phyloP scores from a whole-genome alignment of 345 rosid genomes.

The Hirschfeldia incana region DNA sequence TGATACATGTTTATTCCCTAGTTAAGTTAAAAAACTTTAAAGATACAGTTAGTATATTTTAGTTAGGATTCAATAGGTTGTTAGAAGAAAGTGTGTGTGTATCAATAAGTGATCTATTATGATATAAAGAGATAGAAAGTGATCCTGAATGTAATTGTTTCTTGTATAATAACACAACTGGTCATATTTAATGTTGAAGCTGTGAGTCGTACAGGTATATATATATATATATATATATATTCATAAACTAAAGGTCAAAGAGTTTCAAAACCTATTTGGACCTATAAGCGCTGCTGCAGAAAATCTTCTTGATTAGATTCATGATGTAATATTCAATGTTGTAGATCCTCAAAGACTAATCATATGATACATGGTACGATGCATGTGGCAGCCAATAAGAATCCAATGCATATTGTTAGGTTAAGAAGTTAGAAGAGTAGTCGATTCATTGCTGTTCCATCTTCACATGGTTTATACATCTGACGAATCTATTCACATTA shows the following conservation, averaged over 20 bases:
- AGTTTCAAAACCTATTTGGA: conserved; percentile 30
- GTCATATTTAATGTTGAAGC: too few relatives aligned
- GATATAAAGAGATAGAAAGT: too few relatives aligned
- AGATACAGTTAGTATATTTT: too few relatives aligned
- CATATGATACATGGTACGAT: conserved; percentile 13
- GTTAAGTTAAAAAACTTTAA: too few relatives aligned
- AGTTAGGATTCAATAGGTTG: too few relatives aligned
- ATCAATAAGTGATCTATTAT: too few relatives aligned
- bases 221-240: not conserved
- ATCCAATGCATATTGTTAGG: conserved; percentile 21
- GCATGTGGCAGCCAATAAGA: conserved; percentile 37
- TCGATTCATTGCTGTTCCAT: conserved; percentile 30
- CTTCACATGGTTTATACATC: conserved; percentile 37
- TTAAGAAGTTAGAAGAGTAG: conserved; percentile 2
- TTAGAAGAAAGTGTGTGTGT: too few relatives aligned
- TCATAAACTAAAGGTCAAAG: conserved; percentile 14
- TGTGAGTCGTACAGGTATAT: not conserved
- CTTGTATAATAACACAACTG: not conserved
- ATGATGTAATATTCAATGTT: not conserved
- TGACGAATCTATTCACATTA: conserved; percentile 37
- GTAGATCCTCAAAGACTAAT: conserved; percentile 13
- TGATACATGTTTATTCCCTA: too few relatives aligned
- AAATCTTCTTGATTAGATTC: conserved; percentile 15
- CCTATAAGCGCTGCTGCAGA: not conserved
- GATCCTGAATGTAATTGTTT: too few relatives aligned